A percentile compares a stretch with the other conserved stretches of the same genome.
Conservation (phyloP, 345 rosid species). For the Lepidium africanum region DNA sequence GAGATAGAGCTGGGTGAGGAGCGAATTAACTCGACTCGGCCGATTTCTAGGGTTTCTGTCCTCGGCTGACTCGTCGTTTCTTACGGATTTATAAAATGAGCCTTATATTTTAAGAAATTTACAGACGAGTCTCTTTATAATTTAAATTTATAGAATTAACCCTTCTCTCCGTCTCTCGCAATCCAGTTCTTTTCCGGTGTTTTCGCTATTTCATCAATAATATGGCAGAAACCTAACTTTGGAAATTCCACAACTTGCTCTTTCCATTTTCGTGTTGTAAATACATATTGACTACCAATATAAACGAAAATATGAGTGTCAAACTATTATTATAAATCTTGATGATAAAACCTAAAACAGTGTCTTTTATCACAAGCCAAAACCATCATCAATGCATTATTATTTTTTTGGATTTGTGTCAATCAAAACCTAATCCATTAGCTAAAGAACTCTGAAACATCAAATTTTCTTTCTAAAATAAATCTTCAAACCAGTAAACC, state of each 20-base stretch:
- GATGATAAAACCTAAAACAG: background rate
- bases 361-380: background rate
- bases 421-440: background rate
- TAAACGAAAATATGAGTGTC: background rate
- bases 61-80: slow-evolving; percentile 25
- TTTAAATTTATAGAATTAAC: background rate
- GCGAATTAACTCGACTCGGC: slow-evolving; percentile 31
- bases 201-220: slow-evolving; percentile 8
- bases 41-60: slow-evolving; percentile 32
- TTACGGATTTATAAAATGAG: background rate
- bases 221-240: background rate
- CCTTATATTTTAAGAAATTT: background rate
- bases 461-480: background rate
- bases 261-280: slow-evolving; percentile 4
- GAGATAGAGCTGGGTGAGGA: slow-evolving; percentile 26
- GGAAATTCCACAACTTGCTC: background rate
- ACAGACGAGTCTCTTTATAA: background rate
- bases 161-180: background rate
- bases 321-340: background rate
- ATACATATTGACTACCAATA: background rate
- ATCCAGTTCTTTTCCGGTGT: background rate
- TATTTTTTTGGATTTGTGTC: background rate
- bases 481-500: background rate
- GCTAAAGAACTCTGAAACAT: background rate
- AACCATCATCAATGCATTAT: background rate